These are phyloP conservation scores for Colletotrichum lini DNA, from an alignment of 2,329 filamentous ascomycete species.

Conservation along the genomic window DNA sequence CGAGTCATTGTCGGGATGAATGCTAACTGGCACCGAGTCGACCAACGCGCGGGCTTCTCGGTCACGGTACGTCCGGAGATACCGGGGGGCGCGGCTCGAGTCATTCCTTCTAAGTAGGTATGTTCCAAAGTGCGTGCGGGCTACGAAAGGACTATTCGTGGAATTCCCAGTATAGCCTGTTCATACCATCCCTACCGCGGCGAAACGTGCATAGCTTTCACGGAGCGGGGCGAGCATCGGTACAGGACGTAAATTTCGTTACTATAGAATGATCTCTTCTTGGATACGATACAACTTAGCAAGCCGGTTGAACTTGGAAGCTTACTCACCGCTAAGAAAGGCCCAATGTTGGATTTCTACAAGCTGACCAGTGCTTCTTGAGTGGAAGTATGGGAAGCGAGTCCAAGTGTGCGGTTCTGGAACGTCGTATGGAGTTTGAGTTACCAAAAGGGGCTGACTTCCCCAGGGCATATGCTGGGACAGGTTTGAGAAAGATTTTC, in stretches of 20 bases:
- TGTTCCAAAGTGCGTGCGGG: neutral
- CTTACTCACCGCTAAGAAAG: neutral
- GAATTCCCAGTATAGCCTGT: neutral
- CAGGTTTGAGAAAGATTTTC: neutral
- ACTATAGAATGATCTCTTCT: neutral
- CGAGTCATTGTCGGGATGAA: neutral
- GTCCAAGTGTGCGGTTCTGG: neutral
- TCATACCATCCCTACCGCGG: neutral
- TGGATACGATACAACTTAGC: neutral
- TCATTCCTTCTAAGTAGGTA: neutral
- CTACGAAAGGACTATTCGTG: slow-evolving; percentile 1
- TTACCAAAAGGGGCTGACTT: neutral
- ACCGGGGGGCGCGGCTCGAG: neutral
- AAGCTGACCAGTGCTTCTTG: neutral
- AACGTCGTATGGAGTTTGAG: neutral
- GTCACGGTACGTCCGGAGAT: neutral
- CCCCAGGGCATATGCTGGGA: neutral
- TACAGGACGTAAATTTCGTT: neutral
- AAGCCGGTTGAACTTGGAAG: neutral
- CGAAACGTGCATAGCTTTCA: no score
- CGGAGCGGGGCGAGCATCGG: no score
- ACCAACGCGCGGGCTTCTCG: neutral
- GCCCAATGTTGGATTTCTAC: neutral
- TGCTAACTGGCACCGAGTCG: neutral
- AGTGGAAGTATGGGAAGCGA: neutral